Conservation (phyloP, 2,329 filamentous ascomycete species). For the Pseudogymnoascus sp. region DNA sequence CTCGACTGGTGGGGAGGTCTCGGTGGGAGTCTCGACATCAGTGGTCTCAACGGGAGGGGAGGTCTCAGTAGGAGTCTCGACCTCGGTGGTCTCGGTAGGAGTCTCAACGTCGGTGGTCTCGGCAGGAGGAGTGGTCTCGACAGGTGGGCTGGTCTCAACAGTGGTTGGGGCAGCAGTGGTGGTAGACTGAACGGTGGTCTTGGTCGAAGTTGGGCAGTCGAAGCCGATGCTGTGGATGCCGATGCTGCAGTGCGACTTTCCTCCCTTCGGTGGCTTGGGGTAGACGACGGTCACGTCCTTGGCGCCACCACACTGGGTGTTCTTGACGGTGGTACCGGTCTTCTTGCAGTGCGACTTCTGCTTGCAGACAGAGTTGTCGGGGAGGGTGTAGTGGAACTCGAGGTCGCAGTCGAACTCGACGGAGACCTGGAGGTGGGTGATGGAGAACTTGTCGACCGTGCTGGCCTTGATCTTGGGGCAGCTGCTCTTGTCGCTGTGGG, state of each 20-base stretch:
- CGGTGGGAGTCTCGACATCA: constrained; percentile 3
- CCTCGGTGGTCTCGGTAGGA: constrained; percentile 13
- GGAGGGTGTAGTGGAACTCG: constrained; percentile 82
- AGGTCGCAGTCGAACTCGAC: constrained; percentile 69
- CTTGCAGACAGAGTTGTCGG: constrained; percentile 73
- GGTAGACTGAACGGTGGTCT: too few species aligned
- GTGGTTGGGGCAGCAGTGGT: constrained; percentile 17
- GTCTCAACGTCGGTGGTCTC: constrained; percentile 11
- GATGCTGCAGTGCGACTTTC: constrained; percentile 55
- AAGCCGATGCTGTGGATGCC: constrained; percentile 68
- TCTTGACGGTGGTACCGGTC: constrained; percentile 62
- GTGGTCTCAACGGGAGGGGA: constrained; percentile 8
- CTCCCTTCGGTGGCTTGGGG: constrained; percentile 45
- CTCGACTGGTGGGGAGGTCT: not conserved
- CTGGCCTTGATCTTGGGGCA: constrained; percentile 50
- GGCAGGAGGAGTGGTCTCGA: constrained; percentile 19
- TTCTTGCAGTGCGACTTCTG: constrained; percentile 61
- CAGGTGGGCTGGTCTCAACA: constrained; percentile 14
- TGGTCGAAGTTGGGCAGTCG: constrained; percentile 45
- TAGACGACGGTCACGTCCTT: constrained; percentile 67
- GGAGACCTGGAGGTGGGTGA: constrained; percentile 64
- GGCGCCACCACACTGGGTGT: constrained; percentile 88
- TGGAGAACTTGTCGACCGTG: constrained; percentile 57
- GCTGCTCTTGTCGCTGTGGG: constrained; percentile 33
- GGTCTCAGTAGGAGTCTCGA: constrained; percentile 17